phyloP scores from a whole-genome alignment of 495 filamentous ascomycete species.

The Lasiosphaeris hirsuta region DNA sequence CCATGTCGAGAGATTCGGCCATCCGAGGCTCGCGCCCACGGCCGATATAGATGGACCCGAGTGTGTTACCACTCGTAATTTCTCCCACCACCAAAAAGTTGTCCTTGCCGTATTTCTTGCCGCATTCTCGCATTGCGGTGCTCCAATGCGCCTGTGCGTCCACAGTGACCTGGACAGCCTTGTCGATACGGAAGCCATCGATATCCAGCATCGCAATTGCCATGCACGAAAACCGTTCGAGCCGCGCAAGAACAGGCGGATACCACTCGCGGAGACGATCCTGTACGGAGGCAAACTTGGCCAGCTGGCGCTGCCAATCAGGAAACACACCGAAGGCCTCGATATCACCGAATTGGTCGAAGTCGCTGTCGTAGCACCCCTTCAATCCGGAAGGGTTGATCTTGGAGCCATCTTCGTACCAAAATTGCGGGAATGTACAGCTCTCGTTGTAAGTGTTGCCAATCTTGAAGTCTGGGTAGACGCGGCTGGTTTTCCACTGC shows the following conservation, averaged over 20 bases:
- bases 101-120: constrained; percentile 51
- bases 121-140: constrained; percentile 53
- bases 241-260: constrained; percentile 54
- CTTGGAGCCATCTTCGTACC: constrained; percentile 58
- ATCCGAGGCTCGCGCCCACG: constrained; percentile 59
- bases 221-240: constrained; percentile 65
- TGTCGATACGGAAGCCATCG: constrained; percentile 68
- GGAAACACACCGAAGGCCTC: constrained; percentile 67
- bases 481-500: constrained; percentile 55
- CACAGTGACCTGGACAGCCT: constrained; percentile 62
- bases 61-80: constrained; percentile 60
- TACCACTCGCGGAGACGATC: constrained; percentile 72
- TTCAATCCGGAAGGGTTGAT: constrained; percentile 48
- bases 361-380: constrained; percentile 68
- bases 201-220: constrained; percentile 62
- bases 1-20: constrained; percentile 16
- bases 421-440: constrained; percentile 65
- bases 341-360: constrained; percentile 67
- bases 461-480: constrained; percentile 63
- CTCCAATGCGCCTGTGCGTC: constrained; percentile 61
- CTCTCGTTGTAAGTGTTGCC: constrained; percentile 55
- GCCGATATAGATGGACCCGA: constrained; percentile 65
- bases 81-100: constrained; percentile 67
- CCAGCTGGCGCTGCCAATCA: constrained; percentile 63
- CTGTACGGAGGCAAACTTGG: constrained; percentile 73